Conservation (phyloP, 2,329 filamentous ascomycete genomes). For the Cryphonectria naterciae region DNA sequence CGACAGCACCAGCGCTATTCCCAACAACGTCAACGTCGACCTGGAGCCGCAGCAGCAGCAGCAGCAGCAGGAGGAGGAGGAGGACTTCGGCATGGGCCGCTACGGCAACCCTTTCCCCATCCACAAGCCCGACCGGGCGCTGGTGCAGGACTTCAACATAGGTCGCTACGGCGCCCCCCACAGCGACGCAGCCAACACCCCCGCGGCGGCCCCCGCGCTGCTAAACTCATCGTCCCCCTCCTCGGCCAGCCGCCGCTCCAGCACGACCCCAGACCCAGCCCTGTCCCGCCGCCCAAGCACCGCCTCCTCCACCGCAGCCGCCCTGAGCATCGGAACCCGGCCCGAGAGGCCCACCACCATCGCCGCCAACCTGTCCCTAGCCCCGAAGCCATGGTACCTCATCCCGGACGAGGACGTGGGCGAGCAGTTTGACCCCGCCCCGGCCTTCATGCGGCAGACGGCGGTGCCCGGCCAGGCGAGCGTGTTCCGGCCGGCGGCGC, state of each 20-base stretch:
- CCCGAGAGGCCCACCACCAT: background rate
- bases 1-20: background rate
- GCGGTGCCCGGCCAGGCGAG: background rate
- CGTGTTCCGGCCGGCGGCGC: background rate
- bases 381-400: background rate
- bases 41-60: background rate
- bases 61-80: background rate
- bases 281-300: background rate
- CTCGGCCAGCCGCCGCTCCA: background rate
- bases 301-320: background rate
- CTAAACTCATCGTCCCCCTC: background rate
- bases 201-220: background rate
- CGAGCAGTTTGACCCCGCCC: background rate
- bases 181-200: background rate
- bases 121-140: background rate
- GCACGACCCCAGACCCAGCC: background rate
- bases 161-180: background rate
- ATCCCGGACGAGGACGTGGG: background rate
- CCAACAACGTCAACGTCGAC: background rate
- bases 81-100: conserved; percentile 6
- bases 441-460: background rate
- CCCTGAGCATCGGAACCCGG: background rate
- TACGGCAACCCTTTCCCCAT: background rate
- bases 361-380: background rate
- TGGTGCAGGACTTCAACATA: conserved; percentile 1